Percentiles rank a stretch among this genome's conserved stretches.
Conservation (phyloP, 2,329 filamentous ascomycete genomes). For the Arthrinium puccinioides region DNA sequence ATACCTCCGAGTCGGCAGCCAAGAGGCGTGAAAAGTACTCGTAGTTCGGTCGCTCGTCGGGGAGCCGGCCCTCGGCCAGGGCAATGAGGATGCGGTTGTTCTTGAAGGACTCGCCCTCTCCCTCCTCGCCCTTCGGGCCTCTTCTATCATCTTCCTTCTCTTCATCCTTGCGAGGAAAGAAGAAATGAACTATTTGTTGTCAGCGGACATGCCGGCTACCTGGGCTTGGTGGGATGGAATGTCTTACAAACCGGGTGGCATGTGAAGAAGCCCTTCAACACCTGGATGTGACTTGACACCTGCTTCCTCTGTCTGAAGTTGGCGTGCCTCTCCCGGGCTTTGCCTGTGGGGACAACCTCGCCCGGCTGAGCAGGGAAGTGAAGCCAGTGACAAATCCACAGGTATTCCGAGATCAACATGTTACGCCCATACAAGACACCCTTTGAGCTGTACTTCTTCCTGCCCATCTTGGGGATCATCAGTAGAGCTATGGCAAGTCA, state of each 20-base stretch:
- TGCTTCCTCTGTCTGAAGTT: conserved; percentile 45
- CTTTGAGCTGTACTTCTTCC: conserved; percentile 59
- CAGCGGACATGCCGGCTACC: conserved; percentile 2
- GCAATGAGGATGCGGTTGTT: conserved; percentile 57
- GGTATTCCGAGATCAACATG: conserved; percentile 63
- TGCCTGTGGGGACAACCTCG: conserved; percentile 33
- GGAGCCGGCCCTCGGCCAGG: conserved; percentile 48
- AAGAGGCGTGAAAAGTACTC: conserved; percentile 54
- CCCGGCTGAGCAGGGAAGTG: conserved; percentile 34
- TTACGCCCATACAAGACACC: conserved; percentile 60
- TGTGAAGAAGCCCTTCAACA: conserved; percentile 60
- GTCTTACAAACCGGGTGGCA: conserved; percentile 58
- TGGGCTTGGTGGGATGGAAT: neutral
- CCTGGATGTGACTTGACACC: conserved; percentile 65
- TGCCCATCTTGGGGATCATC: conserved; percentile 60
- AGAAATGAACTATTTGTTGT: conserved; percentile 44
- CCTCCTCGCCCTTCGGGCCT: conserved; percentile 23
- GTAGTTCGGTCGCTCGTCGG: conserved; percentile 53
- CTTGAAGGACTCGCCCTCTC: conserved; percentile 51
- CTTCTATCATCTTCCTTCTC: conserved; percentile 46
- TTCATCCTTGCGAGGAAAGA: conserved; percentile 46
- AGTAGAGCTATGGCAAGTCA: no score
- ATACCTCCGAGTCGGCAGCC: conserved; percentile 44
- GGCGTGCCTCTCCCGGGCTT: conserved; percentile 29
- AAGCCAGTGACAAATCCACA: conserved; percentile 47